Evolutionary conservation across 305 asterid genomes (phyloP).

Genomic region (Solanum hybrid): DNA sequence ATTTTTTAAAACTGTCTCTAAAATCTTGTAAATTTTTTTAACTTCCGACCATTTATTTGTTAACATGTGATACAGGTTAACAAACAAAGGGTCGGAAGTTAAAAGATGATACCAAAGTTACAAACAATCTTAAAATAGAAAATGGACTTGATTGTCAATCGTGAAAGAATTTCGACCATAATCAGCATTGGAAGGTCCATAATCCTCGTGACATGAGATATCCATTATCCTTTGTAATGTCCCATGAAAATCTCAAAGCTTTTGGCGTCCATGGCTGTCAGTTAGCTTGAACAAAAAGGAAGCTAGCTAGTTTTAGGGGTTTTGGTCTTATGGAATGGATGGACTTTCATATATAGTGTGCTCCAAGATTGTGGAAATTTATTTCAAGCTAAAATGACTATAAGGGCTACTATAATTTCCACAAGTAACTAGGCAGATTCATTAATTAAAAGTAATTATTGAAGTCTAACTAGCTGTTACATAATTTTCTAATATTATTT

Average conservation of each 20-base stretch:
- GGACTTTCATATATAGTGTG: background rate
- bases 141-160: background rate
- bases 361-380: background rate
- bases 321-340: background rate
- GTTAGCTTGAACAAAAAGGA: background rate
- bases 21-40: fast-evolving
- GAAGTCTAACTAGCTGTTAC: background rate
- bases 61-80: background rate
- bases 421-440: too few species aligned
- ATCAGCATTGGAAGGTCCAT: background rate
- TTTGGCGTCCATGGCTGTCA: background rate
- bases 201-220: background rate
- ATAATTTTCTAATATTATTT: too few species aligned
- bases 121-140: too few species aligned
- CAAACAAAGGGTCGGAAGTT: background rate
- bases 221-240: background rate
- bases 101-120: background rate
- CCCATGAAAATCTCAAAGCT: background rate
- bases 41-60: background rate
- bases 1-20: too few species aligned
- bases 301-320: background rate
- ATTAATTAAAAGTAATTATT: too few species aligned
- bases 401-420: background rate
- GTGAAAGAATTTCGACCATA: background rate
- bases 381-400: background rate